Conservation (phyloP, 73 alveolate species). For the Paramecium tetraurelia region DNA sequence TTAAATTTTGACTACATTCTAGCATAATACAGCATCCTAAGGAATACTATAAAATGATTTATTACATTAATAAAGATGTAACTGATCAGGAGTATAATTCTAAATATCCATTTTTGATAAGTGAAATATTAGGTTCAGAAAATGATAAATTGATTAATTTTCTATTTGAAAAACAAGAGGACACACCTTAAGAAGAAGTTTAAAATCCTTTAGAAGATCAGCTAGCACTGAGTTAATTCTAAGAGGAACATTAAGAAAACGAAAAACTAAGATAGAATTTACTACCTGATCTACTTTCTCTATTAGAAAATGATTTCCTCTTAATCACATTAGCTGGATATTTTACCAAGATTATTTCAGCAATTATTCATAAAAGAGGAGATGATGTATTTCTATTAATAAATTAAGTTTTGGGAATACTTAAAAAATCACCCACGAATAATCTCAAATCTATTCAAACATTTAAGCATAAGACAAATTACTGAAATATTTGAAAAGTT, state of each 20-base stretch:
- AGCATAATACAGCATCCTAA: neutral
- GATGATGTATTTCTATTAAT: neutral
- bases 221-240: neutral
- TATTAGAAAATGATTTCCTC: neutral
- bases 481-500: slow-evolving; percentile 35
- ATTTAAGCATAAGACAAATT: neutral
- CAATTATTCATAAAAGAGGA: slow-evolving; percentile 31
- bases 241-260: neutral
- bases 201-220: slow-evolving; percentile 7
- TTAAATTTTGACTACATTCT: neutral
- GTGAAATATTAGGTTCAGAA: slow-evolving; percentile 24
- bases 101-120: neutral
- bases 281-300: neutral
- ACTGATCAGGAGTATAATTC: neutral
- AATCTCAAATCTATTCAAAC: neutral
- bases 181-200: neutral
- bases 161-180: neutral
- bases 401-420: neutral
- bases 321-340: slow-evolving; percentile 17
- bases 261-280: neutral
- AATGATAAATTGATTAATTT: slow-evolving; percentile 12
- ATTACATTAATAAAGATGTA: neutral
- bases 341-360: neutral
- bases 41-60: slow-evolving; percentile 4
- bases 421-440: neutral